A percentile compares a stretch with the other conserved stretches of the same genome.
phyloP scores from a whole-genome alignment of 345 rosid genomes.

The Hibiscus tridactylites region DNA sequence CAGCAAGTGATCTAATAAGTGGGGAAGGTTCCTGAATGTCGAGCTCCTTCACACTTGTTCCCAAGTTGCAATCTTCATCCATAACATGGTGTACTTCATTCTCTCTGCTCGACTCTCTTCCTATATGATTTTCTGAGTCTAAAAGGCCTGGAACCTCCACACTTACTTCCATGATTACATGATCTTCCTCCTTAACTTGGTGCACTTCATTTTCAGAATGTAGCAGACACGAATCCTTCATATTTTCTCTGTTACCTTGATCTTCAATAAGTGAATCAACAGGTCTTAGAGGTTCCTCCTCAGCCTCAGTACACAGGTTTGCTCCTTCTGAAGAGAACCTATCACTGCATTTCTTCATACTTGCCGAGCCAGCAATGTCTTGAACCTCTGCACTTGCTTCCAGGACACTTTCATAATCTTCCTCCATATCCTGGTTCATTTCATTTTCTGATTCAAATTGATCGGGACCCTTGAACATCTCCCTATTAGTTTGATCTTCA shows the following conservation, averaged over 20 bases:
- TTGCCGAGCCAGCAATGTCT: neutral
- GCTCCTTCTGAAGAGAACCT: constrained; percentile 13
- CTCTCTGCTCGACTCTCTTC: constrained; percentile 12
- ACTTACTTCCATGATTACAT: constrained; percentile 9
- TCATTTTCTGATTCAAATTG: neutral
- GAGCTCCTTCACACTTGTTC: constrained; percentile 12
- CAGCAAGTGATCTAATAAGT: constrained; percentile 14
- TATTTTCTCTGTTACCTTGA: constrained; percentile 17
- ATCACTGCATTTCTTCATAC: constrained; percentile 8
- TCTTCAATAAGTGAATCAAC: constrained; percentile 11
- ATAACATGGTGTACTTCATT: constrained; percentile 11
- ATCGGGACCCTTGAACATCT: constrained; percentile 9
- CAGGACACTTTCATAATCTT: neutral
- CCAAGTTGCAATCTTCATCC: constrained; percentile 15
- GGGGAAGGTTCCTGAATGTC: constrained; percentile 4
- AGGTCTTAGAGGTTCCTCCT: constrained; percentile 9
- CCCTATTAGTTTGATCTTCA: constrained; percentile 8
- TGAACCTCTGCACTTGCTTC: constrained; percentile 15
- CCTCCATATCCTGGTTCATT: constrained; percentile 1
- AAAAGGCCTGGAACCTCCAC: constrained; percentile 6
- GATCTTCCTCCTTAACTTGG: neutral
- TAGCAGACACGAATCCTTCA: constrained; percentile 3
- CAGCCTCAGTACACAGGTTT: constrained; percentile 5
- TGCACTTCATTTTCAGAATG: constrained; percentile 5
- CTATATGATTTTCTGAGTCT: constrained; percentile 10